phyloP scores from a whole-genome alignment of 768 basidiomycete genomes.

The Lyophyllum semitale region DNA sequence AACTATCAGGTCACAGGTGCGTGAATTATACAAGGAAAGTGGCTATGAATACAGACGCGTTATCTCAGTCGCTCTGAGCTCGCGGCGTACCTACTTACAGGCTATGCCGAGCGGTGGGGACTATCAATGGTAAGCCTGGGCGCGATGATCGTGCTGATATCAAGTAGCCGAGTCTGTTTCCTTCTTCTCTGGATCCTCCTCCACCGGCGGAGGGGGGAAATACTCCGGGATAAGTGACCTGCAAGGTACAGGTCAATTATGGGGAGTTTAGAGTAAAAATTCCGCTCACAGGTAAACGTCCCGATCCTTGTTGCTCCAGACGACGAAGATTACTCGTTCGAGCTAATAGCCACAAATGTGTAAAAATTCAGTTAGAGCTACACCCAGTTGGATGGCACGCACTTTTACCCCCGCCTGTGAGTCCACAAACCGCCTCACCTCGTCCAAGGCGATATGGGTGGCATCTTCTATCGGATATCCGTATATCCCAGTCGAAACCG shows the following conservation, averaged over 20 bases:
- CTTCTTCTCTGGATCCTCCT: not conserved
- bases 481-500: conserved; percentile 79
- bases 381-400: conserved; percentile 9
- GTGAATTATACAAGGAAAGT: not conserved
- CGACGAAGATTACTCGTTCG: conserved; percentile 75
- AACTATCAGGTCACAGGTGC: conserved; percentile 5
- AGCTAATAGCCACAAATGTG: conserved; percentile 36
- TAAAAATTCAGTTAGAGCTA: not conserved
- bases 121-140: not conserved
- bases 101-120: not conserved
- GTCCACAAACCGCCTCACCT: conserved; percentile 59
- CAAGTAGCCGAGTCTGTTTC: not conserved
- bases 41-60: conserved; percentile 5
- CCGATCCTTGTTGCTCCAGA: conserved; percentile 68
- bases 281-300: conserved; percentile 62
- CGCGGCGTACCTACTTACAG: not conserved
- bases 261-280: not conserved
- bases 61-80: not conserved
- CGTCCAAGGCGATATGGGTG: conserved; percentile 66
- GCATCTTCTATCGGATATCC: conserved; percentile 77
- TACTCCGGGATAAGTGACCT: conserved; percentile 60
- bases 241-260: not conserved
- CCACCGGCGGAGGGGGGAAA: conserved; percentile 44
- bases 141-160: not conserved
- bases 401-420: conserved; percentile 50